Base-by-base conservation (phyloP, 108 stramenopile species). In the Stephanodiscus minutulus region DNA sequence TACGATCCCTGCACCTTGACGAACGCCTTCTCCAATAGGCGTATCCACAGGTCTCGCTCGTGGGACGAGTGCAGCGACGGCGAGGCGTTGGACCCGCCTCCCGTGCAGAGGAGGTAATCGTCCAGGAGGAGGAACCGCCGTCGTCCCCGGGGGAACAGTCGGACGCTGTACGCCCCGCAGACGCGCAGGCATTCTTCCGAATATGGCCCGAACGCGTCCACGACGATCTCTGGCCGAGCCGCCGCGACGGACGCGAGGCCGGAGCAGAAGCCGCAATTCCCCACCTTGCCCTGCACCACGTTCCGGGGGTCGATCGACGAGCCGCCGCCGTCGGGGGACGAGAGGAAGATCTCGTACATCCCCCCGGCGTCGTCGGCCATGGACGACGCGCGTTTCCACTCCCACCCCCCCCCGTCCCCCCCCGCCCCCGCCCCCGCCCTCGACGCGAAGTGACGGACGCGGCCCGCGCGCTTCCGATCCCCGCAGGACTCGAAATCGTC, bases 1-100 rank as follows among this genome's bases (percentile, higher is more conserved):
- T 68, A 68, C 55, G 67, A 55, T 0, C 67, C 67, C 41, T 68
- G 67, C 29, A 68, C 35, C 44, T 68, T 68, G 7, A 68, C 67
- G 43, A 39, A 68, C 55, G 67, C 67, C 54, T 68, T 68, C 27
- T 68, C 67, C 20, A 68, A 25, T 28, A 68, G 13, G 1, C 54
- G 67, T 27, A 68, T 55, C 67, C 67, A 68, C 22, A 57, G 28
- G 43, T 68, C 67, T 4, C 12, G 37, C 8, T 8, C 1, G 20
- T 52, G 37, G 17, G 56, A 57, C 3, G 67, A 68, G 43, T 57
- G 67, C 55, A 68, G 41, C 12, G 67, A 68, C 10, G 67, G 67
- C n/a, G 67, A 68, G 1, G 22, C 25, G 5, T 53, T 24, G 9
- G 29, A 57, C 2, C 41, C 37, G 2, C 15, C 43, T 6, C 43